Evolutionary conservation across 345 rosid species (phyloP), one percentile per base, ranked within the genome.

Genomic region (Raphanus sativus): DNA sequence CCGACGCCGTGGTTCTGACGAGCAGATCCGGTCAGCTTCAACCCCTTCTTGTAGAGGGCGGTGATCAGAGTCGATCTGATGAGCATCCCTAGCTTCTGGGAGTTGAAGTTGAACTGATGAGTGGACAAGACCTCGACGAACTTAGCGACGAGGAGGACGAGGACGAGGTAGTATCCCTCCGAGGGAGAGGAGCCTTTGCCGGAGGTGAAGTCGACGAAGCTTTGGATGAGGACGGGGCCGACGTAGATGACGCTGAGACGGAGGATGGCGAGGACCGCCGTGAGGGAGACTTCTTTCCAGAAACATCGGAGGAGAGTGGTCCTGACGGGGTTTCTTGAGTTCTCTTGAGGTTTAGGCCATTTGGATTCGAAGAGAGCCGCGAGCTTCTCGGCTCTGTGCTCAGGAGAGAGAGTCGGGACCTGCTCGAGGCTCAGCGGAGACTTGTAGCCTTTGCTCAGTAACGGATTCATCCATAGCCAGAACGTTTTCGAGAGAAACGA

Each of bases 1-100:
- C 99, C 98, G 8, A 95, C 96, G 26, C 99, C 99, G 70, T 95
- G 98, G 58, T 88, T 86, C 77, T 95, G 98, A 16, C 98, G 90
- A 45, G 97, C 94, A 7, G 98, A 92, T 63, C 96, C 87, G 0
- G 98, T 82, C 15, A 95, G 75, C 69, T 88, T 83, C 60, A 92
- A 61, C 0, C 98, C 98, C 69, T 94, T 94, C 78, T 75, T 86
- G 88, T 92, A 94, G 30, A 92, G 71, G 50, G 95, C 87, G 48
- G 98, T 90, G n/a, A 92, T 85, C 11, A 92, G 89, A 24, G 94
- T 86, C 13, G 88, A 89, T 69, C 98, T 83, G 8, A 94, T 92
- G 33, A 90, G 92, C 97, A 89, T 94, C 40, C 98, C 97, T 12
- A 94, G 90, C 80, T 92, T 94, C 87, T 89, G 98, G 0, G 95